Base-by-base conservation (phyloP, 2,329 filamentous ascomycete species). In the Trichophyton mentagrophytes region DNA sequence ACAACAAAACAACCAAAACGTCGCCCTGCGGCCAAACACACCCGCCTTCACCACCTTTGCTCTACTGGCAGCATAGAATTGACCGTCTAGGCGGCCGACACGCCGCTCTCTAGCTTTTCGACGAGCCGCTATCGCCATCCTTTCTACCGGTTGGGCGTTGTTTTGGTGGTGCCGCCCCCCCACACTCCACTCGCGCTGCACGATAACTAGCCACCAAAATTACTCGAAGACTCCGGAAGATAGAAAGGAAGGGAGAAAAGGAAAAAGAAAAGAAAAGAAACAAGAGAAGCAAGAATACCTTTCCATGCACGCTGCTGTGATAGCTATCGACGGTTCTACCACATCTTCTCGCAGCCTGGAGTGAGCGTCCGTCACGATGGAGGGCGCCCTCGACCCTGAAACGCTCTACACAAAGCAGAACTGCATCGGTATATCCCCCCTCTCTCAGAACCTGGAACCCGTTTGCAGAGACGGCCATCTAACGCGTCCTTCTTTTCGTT, bases 321-420 rank as follows among this genome's bases (percentile, higher is more conserved):
- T 3, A 53, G 49, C 49, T 53, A 5, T 53, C 25, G 22, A 15
- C 49, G 13, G 27, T 1, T 30, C 11, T 33, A 33, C 13, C 4
- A 33, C 40, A 27, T 40, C n/a, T 40, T 17, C 20, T 20, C 38
- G 27, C 40, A 27, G 33, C 11, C 33, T 27, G 25, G 53, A 46
- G 9, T 20, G 38, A 25, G 13, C n/a, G 22, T 20, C 44, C 6
- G 6, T 22, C 30, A 27, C 1, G 56, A 76, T 75, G 73, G 77
- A 78, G 67, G 80, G 80, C 61, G 77, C 79, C 38, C 81, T 89
- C 60, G 92, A 97, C 75, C 93, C 93, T 2, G 90, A 95, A 76
- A 84, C 86, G 64, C 81, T 97, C 59, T 99, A 96, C 75, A 95
- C 89, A 64, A 96, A 95, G 76, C 89, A 93, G 74, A 89, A 85